phyloP scores from a whole-genome alignment of 805 yeast species.

The Schizosaccharomyces lindneri region DNA sequence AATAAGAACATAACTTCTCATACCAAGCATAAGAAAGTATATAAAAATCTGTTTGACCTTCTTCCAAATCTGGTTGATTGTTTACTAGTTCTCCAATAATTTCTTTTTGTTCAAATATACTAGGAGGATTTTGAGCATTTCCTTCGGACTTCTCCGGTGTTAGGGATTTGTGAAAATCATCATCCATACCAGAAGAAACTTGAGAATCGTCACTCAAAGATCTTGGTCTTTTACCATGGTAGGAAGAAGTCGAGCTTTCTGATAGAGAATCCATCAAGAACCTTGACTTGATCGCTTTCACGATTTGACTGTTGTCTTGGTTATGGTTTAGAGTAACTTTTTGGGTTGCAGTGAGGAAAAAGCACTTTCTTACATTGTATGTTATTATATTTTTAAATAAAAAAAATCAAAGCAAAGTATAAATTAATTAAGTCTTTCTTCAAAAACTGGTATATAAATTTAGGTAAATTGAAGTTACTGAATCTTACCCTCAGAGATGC shows the following conservation, averaged over 20 bases:
- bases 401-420: too few species aligned
- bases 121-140: background rate
- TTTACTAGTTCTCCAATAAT: background rate
- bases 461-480: too few species aligned
- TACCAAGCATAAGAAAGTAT: background rate
- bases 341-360: too few species aligned
- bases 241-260: background rate
- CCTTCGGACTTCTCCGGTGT: background rate
- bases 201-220: background rate
- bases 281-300: conserved; percentile 28
- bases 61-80: background rate
- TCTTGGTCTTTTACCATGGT: background rate
- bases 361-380: too few species aligned
- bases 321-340: too few species aligned
- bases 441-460: too few species aligned
- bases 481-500: too few species aligned
- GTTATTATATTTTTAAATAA: too few species aligned
- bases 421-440: too few species aligned
- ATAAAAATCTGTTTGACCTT: background rate
- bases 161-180: background rate
- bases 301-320: conserved; percentile 15
- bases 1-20: background rate
- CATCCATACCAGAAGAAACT: background rate
- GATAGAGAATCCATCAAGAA: background rate
- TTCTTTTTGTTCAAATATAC: background rate